These are phyloP conservation scores for Setaria viridis DNA, from an alignment of 202 grass and related monocot genomes.

Conservation along the genomic window DNA sequence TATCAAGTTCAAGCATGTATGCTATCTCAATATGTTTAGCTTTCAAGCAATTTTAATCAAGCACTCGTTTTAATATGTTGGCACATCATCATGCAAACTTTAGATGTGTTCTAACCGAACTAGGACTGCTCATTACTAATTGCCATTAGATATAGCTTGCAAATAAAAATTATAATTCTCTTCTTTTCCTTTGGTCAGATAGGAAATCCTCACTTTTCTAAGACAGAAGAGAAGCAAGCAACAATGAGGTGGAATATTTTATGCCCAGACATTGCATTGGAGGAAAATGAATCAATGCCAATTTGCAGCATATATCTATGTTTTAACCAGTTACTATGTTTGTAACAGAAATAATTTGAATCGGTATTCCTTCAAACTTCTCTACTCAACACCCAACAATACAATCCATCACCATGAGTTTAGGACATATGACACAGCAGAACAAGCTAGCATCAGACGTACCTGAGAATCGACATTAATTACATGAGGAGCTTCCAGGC, in stretches of 20 bases:
- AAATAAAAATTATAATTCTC: background rate
- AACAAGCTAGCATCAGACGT: conserved; percentile 17
- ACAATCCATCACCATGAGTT: background rate
- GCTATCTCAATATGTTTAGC: conserved; percentile 27
- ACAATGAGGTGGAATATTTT: background rate
- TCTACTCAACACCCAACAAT: conserved; percentile 7
- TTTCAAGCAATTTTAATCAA: conserved; percentile 24
- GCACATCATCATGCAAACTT: conserved; percentile 16
- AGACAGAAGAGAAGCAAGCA: background rate
- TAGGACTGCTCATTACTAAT: background rate
- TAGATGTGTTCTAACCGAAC: background rate
- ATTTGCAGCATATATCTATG: background rate
- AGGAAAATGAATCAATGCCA: conserved; percentile 5
- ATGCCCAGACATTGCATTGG: conserved; percentile 14
- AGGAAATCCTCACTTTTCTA: conserved; percentile 5
- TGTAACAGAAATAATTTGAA: background rate
- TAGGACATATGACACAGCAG: conserved; percentile 12
- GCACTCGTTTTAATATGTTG: background rate
- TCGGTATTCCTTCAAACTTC: background rate
- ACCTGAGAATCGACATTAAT: conserved; percentile 94
- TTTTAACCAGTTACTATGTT: conserved; percentile 20
- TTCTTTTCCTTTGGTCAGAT: conserved; percentile 16
- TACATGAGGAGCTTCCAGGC: conserved; percentile 93
- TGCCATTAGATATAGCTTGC: conserved; percentile 31
- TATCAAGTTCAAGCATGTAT: conserved; percentile 14